Evolutionary conservation across 208 protist species (phyloP).

Genomic region (Trypanosoma boissoni): DNA sequence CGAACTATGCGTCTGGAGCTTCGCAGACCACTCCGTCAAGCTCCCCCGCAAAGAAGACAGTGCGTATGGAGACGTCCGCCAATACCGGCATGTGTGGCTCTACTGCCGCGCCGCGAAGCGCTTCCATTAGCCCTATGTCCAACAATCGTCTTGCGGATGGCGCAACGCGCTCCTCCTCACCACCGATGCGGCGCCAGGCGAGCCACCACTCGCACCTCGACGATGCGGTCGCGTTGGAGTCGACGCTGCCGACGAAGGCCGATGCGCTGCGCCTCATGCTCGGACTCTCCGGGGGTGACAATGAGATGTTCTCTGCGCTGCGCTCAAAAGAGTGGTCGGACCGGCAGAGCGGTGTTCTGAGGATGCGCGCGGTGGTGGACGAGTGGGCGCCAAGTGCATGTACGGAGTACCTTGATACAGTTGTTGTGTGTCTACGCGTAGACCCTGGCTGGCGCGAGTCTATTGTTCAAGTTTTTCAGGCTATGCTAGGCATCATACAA

Average conservation of each 20-base stretch:
- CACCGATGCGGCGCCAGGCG: background rate
- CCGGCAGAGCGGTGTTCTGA: slow-evolving; percentile 62
- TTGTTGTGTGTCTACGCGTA: slow-evolving; percentile 67
- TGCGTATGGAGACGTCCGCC: slow-evolving; percentile 12
- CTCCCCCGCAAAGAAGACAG: slow-evolving; percentile 27
- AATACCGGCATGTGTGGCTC: background rate
- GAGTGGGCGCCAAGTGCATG: slow-evolving; percentile 52
- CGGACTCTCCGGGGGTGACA: slow-evolving; percentile 52
- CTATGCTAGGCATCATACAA: slow-evolving; percentile 37
- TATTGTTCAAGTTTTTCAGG: slow-evolving; percentile 74
- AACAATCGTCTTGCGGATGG: background rate
- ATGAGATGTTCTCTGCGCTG: slow-evolving; percentile 48
- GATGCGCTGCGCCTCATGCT: slow-evolving; percentile 62
- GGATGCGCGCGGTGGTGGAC: slow-evolving; percentile 41
- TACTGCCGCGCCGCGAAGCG: background rate
- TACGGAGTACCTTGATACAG: slow-evolving; percentile 37
- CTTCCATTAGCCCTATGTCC: slow-evolving; percentile 7
- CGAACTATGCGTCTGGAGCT: slow-evolving; percentile 10
- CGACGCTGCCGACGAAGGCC: slow-evolving; percentile 63
- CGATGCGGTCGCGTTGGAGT: slow-evolving; percentile 66
- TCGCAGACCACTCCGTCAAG: slow-evolving; percentile 7
- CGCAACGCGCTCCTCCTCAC: slow-evolving; percentile 4
- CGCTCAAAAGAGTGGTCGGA: slow-evolving; percentile 74
- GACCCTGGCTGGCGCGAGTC: slow-evolving; percentile 72
- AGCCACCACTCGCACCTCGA: slow-evolving; percentile 25